phyloP scores from a whole-genome alignment of 306 rosid genomes.

The Cucurbita argyrosperma region DNA sequence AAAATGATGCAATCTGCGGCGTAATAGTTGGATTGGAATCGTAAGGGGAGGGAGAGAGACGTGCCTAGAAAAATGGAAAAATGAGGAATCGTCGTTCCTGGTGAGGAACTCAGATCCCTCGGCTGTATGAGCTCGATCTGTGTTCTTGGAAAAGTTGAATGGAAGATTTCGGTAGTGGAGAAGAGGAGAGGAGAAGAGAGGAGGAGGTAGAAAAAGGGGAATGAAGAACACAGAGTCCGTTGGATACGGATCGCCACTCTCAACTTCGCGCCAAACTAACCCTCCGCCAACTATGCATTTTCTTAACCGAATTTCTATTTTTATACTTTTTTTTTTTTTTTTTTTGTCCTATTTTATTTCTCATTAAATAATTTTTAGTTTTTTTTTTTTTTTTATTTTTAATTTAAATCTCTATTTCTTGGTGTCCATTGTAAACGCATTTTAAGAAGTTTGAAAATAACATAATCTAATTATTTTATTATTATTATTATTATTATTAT shows the following conservation, averaged over 20 bases:
- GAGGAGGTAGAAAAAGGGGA: background rate
- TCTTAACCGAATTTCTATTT: background rate
- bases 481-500: too few species aligned
- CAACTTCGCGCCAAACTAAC: constrained; percentile 1
- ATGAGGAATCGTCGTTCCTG: constrained; percentile 42
- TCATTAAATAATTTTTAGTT: too few species aligned
- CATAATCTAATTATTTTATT: too few species aligned
- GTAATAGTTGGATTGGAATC: too few species aligned
- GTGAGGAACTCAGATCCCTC: constrained; percentile 52
- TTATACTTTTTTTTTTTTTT: background rate
- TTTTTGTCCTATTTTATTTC: too few species aligned
- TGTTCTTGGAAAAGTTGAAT: background rate
- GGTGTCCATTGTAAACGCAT: too few species aligned
- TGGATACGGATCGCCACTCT: constrained; percentile 31
- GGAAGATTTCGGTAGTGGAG: background rate
- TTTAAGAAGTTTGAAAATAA: too few species aligned
- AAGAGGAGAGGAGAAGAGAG: background rate
- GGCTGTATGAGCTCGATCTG: background rate
- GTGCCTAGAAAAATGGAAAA: background rate
- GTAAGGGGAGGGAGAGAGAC: background rate
- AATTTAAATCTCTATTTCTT: too few species aligned
- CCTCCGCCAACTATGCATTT: background rate
- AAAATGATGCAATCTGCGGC: too few species aligned
- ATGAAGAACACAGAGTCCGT: constrained; percentile 6
- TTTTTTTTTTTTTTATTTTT: too few species aligned